These are phyloP conservation scores for Xylaria sp. DNA, from an alignment of 2,329 filamentous ascomycete genomes.

Conservation along the genomic window DNA sequence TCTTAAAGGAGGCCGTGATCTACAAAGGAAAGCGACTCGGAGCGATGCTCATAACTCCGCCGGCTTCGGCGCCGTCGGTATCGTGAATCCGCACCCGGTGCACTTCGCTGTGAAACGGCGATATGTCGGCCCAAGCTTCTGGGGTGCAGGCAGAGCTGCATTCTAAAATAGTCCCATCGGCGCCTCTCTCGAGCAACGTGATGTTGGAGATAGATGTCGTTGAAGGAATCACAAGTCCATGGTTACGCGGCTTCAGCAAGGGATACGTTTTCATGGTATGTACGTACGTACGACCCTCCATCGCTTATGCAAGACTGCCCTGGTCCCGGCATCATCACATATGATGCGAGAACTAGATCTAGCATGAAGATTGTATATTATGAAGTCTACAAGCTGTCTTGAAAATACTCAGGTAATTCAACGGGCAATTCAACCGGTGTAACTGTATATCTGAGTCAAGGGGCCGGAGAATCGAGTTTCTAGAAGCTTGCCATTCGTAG, in stretches of 20 bases:
- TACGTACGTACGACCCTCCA: background rate
- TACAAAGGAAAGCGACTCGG: background rate
- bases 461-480: background rate
- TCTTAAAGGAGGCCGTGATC: constrained; percentile 21
- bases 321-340: background rate
- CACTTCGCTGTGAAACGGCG: constrained; percentile 2
- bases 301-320: background rate
- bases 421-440: background rate
- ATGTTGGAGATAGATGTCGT: background rate
- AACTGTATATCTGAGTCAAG: background rate
- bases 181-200: background rate
- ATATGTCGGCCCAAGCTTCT: constrained; percentile 12
- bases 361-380: background rate
- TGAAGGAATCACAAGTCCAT: constrained; percentile 4
- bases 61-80: constrained; percentile 5
- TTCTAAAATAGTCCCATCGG: background rate
- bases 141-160: background rate
- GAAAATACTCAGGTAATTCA: background rate
- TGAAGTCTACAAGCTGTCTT: background rate
- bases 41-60: background rate
- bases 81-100: constrained; percentile 7
- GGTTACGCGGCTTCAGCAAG: constrained; percentile 8
- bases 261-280: background rate
- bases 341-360: background rate
- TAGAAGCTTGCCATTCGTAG: background rate